These are phyloP conservation scores for Mortierella sp. DNA, from an alignment of 371 early-diverging fungal genomes.

Conservation along the genomic window DNA sequence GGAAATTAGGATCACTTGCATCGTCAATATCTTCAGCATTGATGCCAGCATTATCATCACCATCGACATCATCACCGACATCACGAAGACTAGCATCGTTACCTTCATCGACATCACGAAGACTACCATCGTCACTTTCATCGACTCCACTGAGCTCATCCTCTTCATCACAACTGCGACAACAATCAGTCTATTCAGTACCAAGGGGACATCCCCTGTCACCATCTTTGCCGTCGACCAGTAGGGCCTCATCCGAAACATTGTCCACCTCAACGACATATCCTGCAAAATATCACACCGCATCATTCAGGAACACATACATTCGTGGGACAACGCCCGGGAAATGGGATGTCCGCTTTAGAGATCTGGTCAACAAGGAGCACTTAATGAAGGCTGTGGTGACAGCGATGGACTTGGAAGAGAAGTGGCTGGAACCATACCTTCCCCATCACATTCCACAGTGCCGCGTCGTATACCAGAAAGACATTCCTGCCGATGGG, in stretches of 20 bases:
- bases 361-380: conserved; percentile 32
- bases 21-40: neutral
- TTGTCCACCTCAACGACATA: neutral
- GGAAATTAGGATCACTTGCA: neutral
- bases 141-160: neutral
- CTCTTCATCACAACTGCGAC: neutral
- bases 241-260: neutral
- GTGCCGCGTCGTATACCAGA: conserved; percentile 26
- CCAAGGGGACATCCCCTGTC: neutral
- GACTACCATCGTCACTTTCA: neutral
- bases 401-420: conserved; percentile 25
- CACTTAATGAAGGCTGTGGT: conserved; percentile 34
- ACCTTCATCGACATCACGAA: neutral
- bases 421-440: conserved; percentile 27
- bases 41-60: neutral
- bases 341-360: conserved; percentile 21
- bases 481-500: conserved; percentile 3
- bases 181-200: neutral
- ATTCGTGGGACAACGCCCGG: conserved; percentile 19
- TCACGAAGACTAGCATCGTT: neutral
- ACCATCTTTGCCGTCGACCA: conserved; percentile 9
- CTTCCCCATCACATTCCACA: conserved; percentile 34
- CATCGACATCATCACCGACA: neutral
- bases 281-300: conserved; percentile 20
- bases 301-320: conserved; percentile 43